Evolutionary conservation across 345 rosid genomes (phyloP).

Genomic region (Erodium maritimum): DNA sequence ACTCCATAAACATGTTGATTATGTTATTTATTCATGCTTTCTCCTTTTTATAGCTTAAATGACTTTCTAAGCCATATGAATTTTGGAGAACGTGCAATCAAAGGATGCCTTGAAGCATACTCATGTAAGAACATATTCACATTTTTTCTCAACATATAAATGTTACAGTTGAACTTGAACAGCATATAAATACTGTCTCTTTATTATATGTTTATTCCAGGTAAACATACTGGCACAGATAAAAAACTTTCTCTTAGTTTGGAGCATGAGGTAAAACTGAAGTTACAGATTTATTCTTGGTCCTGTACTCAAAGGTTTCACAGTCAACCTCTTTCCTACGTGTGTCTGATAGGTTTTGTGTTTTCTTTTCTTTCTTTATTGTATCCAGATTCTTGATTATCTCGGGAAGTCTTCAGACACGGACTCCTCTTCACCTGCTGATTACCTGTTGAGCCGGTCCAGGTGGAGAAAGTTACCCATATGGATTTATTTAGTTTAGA

Average conservation of each 20-base stretch:
- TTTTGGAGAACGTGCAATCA: slow-evolving; percentile 68
- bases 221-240: slow-evolving; percentile 86
- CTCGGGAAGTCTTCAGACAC: slow-evolving; percentile 73
- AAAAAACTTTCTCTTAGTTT: slow-evolving; percentile 77
- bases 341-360: background rate
- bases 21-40: background rate
- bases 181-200: background rate
- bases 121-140: slow-evolving; percentile 46
- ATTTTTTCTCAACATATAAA: background rate
- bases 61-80: slow-evolving; percentile 53
- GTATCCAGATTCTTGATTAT: slow-evolving; percentile 67
- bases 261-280: slow-evolving; percentile 65
- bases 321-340: background rate
- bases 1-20: background rate
- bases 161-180: background rate
- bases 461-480: slow-evolving; percentile 34
- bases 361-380: background rate
- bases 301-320: background rate
- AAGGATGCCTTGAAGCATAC: slow-evolving; percentile 75
- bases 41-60: slow-evolving; percentile 40
- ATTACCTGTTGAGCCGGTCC: slow-evolving; percentile 77
- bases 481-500: slow-evolving; percentile 5
- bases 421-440: slow-evolving; percentile 71
- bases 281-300: background rate
- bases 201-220: slow-evolving; percentile 26